Percentiles rank a stretch among this genome's conserved stretches.
Conservation (phyloP, 331 rosid species). For the Stylosanthes scabra region DNA sequence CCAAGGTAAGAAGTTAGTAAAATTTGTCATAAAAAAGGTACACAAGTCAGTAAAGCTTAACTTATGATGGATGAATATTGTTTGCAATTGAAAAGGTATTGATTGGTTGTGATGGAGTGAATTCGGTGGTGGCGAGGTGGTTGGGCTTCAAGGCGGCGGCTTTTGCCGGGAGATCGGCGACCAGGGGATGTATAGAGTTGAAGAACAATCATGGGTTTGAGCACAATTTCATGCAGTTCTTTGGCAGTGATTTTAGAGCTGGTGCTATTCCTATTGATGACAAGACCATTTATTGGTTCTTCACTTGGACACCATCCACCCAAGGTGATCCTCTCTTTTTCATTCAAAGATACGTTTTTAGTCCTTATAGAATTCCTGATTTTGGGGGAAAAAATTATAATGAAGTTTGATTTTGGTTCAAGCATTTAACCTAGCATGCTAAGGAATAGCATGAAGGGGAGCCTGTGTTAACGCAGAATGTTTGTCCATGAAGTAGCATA, state of each 20-base stretch:
- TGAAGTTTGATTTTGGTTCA: conserved; percentile 35
- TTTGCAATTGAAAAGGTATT: conserved; percentile 53
- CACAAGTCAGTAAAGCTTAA: background rate
- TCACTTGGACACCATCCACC: conserved; percentile 60
- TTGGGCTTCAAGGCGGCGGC: conserved; percentile 56
- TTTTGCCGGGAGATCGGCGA: conserved; percentile 55
- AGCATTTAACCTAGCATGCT: too few species aligned
- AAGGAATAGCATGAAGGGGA: conserved; percentile 40
- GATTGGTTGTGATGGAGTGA: conserved; percentile 77
- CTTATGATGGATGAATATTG: background rate
- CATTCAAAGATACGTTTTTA: background rate
- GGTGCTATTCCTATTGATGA: conserved; percentile 57
- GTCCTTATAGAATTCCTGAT: too few species aligned
- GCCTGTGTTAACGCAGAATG: too few species aligned
- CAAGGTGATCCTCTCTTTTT: conserved; percentile 54
- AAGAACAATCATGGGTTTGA: conserved; percentile 45
- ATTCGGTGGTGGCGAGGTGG: conserved; percentile 73
- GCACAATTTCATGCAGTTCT: conserved; percentile 48
- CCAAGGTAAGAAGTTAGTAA: conserved; percentile 55
- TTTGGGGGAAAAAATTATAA: too few species aligned
- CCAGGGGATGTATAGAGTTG: conserved; percentile 49
- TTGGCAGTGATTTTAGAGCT: conserved; percentile 60
- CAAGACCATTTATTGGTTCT: conserved; percentile 53
- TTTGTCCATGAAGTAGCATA: too few species aligned
- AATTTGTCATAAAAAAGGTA: too few species aligned